Evolutionary conservation across 2,329 filamentous ascomycete genomes (phyloP).

Genomic region (Colletotrichum acutatum): DNA sequence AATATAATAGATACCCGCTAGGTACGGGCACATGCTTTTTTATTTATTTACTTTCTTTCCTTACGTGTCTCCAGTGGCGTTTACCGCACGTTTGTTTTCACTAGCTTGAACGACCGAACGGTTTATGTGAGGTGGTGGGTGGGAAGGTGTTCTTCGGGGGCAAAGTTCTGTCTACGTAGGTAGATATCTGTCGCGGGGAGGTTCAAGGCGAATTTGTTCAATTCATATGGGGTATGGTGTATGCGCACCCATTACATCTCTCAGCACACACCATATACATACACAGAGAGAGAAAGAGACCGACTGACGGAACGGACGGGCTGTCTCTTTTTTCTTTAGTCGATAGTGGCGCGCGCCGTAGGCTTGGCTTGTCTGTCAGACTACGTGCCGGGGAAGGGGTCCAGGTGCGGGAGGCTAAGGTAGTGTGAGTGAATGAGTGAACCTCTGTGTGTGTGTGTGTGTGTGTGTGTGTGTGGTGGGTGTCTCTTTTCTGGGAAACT

Average conservation of each 20-base stretch:
- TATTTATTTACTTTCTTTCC: neutral
- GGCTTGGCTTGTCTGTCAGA: neutral
- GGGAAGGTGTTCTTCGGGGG: neutral
- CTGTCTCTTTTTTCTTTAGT: neutral
- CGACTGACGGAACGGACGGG: neutral
- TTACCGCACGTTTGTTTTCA: neutral
- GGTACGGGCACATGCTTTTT: neutral
- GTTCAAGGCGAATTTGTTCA: neutral
- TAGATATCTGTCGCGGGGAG: neutral
- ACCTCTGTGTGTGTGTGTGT: too few relatives aligned
- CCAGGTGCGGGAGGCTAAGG: conserved; percentile 4
- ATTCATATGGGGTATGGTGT: neutral
- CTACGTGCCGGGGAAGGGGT: conserved; percentile 6
- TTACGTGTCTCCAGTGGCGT: neutral
- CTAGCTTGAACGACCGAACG: neutral
- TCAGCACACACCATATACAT: neutral
- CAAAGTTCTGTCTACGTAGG: too few relatives aligned
- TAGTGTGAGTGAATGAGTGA: neutral
- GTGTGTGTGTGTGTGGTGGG: neutral
- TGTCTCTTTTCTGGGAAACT: neutral
- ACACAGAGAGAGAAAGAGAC: neutral
- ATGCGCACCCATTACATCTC: neutral
- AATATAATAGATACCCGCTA: neutral
- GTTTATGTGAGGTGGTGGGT: neutral
- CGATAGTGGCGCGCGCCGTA: neutral